Evolutionary conservation across 2,329 filamentous ascomycete genomes (phyloP).

Genomic region (Magnaporthiopsis incrustans): DNA sequence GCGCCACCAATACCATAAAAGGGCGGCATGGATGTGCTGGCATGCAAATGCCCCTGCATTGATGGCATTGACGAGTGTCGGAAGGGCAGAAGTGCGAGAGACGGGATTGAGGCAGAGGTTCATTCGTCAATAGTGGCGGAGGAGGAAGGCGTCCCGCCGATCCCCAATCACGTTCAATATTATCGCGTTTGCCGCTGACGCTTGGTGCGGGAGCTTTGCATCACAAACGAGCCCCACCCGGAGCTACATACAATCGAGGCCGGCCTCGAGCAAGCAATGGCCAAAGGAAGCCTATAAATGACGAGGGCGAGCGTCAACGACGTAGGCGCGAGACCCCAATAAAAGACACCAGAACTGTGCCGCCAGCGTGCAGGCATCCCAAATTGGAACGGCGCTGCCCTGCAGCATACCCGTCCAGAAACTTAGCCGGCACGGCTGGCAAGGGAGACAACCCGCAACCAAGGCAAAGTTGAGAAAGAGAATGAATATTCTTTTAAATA

Average conservation of each 20-base stretch:
- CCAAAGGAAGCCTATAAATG: neutral
- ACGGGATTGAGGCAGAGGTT: neutral
- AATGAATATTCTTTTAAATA: neutral
- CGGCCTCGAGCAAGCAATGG: neutral
- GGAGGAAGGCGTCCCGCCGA: neutral
- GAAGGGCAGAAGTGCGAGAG: too few relatives aligned
- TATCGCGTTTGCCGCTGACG: neutral
- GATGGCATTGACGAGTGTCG: neutral
- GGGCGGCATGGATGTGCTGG: neutral
- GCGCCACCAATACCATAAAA: neutral
- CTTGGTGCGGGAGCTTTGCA: neutral
- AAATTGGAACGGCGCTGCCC: neutral
- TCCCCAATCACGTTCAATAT: neutral
- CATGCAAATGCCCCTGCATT: neutral
- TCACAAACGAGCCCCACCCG: neutral
- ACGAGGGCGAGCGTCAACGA: neutral
- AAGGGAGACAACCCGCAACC: too few relatives aligned
- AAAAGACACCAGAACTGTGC: neutral
- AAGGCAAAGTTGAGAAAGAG: neutral
- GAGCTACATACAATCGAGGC: too few relatives aligned
- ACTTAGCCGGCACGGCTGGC: too few relatives aligned
- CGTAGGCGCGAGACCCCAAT: too few relatives aligned
- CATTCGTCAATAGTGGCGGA: neutral
- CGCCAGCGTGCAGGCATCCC: neutral
- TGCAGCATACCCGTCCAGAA: neutral